phyloP scores from a whole-genome alignment of 1,284 basidiomycete species.

The Calocybe gambosa region DNA sequence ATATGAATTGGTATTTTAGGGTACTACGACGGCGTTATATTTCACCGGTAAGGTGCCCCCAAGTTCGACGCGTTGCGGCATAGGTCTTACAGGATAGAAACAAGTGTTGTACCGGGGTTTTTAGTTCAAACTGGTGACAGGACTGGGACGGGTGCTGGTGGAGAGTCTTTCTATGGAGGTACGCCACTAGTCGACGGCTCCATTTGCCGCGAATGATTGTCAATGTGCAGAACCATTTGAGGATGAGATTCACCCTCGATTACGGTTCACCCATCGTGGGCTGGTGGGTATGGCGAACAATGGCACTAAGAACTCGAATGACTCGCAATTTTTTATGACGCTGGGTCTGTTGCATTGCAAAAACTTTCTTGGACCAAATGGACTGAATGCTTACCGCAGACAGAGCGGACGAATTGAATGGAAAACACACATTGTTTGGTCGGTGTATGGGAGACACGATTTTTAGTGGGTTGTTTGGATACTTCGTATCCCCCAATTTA shows the following conservation, averaged over 20 bases:
- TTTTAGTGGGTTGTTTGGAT: constrained; percentile 72
- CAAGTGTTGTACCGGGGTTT: constrained; percentile 78
- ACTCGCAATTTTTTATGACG: constrained; percentile 89
- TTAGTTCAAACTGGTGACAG: constrained; percentile 95
- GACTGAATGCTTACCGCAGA: constrained; percentile 40
- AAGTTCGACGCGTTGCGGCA: constrained; percentile 2
- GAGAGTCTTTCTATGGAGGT: constrained; percentile 91
- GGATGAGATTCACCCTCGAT: constrained; percentile 90
- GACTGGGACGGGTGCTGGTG: constrained; percentile 86
- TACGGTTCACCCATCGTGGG: constrained; percentile 82
- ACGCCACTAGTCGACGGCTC: constrained; percentile 17
- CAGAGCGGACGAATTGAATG: constrained; percentile 82
- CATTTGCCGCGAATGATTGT: constrained; percentile 1
- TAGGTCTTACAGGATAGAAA: constrained; percentile 1
- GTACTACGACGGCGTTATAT: constrained; percentile 93
- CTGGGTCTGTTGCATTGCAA: constrained; percentile 47
- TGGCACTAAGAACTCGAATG: constrained; percentile 78
- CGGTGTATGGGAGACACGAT: constrained; percentile 77
- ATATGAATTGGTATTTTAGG: constrained; percentile 40
- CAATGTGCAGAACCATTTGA: constrained; percentile 71
- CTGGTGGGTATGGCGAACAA: constrained; percentile 93
- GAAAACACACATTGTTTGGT: constrained; percentile 87
- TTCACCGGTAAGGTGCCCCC: constrained; percentile 63
- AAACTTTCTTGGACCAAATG: not conserved
- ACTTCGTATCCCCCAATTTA: not conserved